Evolutionary conservation across 2,329 filamentous ascomycete species (phyloP), one percentile per base, ranked within the genome.

Genomic region (Cadophora luteo-olivacea): DNA sequence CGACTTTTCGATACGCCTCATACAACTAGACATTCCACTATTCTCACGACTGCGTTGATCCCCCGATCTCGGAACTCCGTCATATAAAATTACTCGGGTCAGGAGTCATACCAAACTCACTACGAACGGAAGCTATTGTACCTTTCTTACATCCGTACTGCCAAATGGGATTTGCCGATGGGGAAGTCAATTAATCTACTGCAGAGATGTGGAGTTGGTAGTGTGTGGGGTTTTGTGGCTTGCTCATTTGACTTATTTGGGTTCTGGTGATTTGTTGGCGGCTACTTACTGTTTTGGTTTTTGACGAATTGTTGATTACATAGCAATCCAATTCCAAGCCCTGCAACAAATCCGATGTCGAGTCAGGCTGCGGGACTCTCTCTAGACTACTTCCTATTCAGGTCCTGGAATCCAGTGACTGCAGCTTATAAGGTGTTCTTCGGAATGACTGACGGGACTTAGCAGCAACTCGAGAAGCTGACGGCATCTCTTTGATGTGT

Each of bases 101-200:
- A 55, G 33, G 57, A 60, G 57, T 60, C 57, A 60, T 60, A 24
- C 38, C 22, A 9, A 19, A 60, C 22, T 29, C 22, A 24, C 32
- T 24, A 45, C 36, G 8, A 38, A 60, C 57, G 57, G 57, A 9
- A 45, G 6, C 14, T 60, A 25, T 60, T 60, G 14, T 29, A 8
- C 57, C 57, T 60, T 60, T 60, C 19, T 60, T 60, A 60, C 57
- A 60, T n/a, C 14, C 33, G 57, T 25, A 60, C 36, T 22, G 11
- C 22, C 33, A 45, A 4, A 60, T 41, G 33, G 57, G 36, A 45
- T 25, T 25, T 41, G n/a, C 57, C 22, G 33, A 45, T 33, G 57
- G 57, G 45, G 57, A 22, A 41, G 19, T 29, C 57, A 12, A 45
- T 25, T 16, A 19, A 60, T 60, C 22, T 19, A 19, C 19, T 60